Conservation (phyloP, 305 asterid species). For the Solanum hybrid region DNA sequence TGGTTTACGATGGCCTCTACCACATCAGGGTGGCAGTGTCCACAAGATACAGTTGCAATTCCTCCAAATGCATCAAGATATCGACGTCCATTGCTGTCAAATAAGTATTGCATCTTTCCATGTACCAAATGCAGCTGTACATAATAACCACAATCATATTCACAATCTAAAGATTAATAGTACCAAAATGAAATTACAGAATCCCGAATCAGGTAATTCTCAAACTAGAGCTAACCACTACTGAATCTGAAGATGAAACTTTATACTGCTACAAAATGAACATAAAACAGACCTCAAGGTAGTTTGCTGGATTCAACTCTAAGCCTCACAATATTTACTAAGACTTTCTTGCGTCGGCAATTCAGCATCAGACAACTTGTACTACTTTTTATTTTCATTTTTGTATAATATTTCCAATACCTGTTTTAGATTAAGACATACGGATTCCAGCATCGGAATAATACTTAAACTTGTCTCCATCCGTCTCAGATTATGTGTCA, state of each 20-base stretch:
- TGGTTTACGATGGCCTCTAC: constrained; percentile 60
- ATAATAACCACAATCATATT: not conserved
- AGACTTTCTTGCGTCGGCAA: not conserved
- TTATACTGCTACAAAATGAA: not conserved
- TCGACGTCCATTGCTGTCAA: constrained; percentile 62
- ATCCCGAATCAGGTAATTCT: not conserved
- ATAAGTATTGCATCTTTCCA: constrained; percentile 84
- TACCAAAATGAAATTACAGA: not conserved
- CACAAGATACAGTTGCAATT: constrained; percentile 76
- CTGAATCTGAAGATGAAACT: not conserved
- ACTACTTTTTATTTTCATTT: not conserved
- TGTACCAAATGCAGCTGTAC: constrained; percentile 61
- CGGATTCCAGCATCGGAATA: not conserved
- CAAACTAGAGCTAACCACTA: not conserved
- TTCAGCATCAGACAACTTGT: not conserved
- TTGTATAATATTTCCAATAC: not conserved
- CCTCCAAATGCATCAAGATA: constrained; percentile 77
- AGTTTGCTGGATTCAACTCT: not conserved
- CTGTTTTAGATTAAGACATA: not conserved
- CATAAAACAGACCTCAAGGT: not conserved
- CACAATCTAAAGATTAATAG: not conserved
- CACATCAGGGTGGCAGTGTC: constrained; percentile 90
- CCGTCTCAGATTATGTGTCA: not conserved
- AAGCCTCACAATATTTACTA: not conserved
- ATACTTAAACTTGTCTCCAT: not conserved